phyloP scores from a whole-genome alignment of 2,329 filamentous ascomycete species.

The Podosphaera aphanis region DNA sequence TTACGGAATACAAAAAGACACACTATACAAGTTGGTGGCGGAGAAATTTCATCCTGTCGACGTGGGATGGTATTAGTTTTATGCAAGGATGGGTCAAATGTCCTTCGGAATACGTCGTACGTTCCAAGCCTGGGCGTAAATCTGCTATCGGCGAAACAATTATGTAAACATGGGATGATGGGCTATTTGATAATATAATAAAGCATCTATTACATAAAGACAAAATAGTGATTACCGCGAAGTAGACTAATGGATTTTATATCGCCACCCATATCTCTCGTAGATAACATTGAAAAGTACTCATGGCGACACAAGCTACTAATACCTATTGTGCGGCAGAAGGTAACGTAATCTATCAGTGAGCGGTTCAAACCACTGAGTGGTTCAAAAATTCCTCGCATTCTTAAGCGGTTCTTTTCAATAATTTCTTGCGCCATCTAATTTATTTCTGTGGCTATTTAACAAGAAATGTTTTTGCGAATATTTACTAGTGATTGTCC shows the following conservation, averaged over 20 bases:
- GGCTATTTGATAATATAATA: background rate
- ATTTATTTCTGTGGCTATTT: too few species aligned
- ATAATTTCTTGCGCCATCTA: too few species aligned
- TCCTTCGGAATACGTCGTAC: background rate
- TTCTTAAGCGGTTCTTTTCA: too few species aligned
- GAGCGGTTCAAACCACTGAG: too few species aligned
- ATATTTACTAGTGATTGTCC: too few species aligned
- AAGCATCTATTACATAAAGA: background rate
- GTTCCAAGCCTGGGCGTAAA: background rate
- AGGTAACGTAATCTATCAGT: too few species aligned
- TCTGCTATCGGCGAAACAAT: background rate
- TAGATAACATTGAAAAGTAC: background rate
- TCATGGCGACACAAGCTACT: background rate
- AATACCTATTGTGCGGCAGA: too few species aligned
- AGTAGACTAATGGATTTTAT: background rate
- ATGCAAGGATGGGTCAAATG: background rate
- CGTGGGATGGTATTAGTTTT: background rate
- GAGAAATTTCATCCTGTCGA: background rate
- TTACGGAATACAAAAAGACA: background rate
- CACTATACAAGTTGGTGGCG: background rate
- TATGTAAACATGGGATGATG: background rate
- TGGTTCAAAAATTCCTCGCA: too few species aligned
- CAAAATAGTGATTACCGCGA: too few species aligned
- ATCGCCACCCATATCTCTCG: background rate
- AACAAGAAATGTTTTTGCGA: too few species aligned